These are phyloP conservation scores for Globisporangium splendens DNA, from an alignment of 352 stramenopile genomes.

Conservation along the genomic window DNA sequence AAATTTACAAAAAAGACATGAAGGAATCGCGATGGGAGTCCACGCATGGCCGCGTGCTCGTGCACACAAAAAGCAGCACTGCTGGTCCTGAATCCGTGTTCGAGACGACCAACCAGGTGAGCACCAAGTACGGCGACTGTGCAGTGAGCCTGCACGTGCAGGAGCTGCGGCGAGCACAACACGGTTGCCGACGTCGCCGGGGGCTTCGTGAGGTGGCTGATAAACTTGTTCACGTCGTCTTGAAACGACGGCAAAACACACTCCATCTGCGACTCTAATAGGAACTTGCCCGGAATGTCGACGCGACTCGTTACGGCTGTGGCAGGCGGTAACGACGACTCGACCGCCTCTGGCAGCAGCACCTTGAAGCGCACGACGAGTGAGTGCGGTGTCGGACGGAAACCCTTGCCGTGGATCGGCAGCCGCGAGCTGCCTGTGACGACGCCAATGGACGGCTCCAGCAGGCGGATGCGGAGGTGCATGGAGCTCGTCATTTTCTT, in stretches of 20 bases:
- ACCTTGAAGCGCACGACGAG: slow-evolving; percentile 59
- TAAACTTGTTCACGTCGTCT: slow-evolving; percentile 24
- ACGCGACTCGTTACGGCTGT: slow-evolving; percentile 11
- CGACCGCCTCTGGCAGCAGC: slow-evolving; percentile 13
- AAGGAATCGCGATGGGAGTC: slow-evolving; percentile 39
- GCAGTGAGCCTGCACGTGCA: slow-evolving; percentile 35
- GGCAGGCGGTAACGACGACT: neutral
- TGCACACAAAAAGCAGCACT: slow-evolving; percentile 19
- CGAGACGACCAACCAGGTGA: slow-evolving; percentile 62
- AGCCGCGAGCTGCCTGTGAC: slow-evolving; percentile 46
- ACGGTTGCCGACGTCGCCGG: slow-evolving; percentile 39
- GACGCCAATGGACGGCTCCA: slow-evolving; percentile 46
- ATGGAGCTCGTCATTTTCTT: slow-evolving; percentile 11
- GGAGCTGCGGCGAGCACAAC: slow-evolving; percentile 39
- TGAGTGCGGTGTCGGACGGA: slow-evolving; percentile 56
- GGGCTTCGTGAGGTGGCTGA: slow-evolving; percentile 37
- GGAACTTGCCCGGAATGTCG: slow-evolving; percentile 42
- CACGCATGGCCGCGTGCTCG: slow-evolving; percentile 53
- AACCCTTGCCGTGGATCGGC: slow-evolving; percentile 57
- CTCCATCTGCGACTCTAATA: slow-evolving; percentile 59
- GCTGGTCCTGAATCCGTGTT: slow-evolving; percentile 19
- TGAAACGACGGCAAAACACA: slow-evolving; percentile 53
- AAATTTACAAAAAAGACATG: slow-evolving; percentile 19
- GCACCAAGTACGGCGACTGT: slow-evolving; percentile 40
- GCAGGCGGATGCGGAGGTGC: slow-evolving; percentile 40